Percentiles rank a stretch among this genome's conserved stretches.
phyloP scores from a whole-genome alignment of 352 stramenopile species.

The Pythium catenulatum region DNA sequence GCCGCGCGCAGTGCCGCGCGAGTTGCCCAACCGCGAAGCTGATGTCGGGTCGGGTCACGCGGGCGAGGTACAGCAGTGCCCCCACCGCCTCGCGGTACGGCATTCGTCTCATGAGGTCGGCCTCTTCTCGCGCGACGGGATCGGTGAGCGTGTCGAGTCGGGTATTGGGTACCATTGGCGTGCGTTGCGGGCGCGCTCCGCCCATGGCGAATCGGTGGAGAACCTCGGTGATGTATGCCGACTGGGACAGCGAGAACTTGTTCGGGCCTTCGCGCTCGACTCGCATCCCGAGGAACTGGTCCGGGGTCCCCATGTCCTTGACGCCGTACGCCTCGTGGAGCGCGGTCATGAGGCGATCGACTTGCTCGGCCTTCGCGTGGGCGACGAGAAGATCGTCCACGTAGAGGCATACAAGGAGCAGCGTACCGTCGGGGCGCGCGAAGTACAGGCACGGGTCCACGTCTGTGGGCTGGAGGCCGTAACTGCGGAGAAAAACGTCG shows the following conservation, averaged over 20 bases:
- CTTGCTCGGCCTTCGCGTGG: neutral
- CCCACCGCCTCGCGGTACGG: constrained; percentile 32
- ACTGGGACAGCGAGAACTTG: neutral
- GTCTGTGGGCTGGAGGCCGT: neutral
- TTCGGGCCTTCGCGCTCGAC: neutral
- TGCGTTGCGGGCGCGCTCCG: neutral
- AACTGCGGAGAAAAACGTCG: constrained; percentile 18
- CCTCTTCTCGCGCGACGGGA: neutral
- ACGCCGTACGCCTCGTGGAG: neutral
- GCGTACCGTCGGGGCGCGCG: neutral
- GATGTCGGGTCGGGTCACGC: constrained; percentile 16
- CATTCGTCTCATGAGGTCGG: neutral
- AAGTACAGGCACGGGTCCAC: constrained; percentile 58
- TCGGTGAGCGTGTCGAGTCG: neutral
- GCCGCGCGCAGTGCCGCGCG: neutral
- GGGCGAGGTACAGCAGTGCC: constrained; percentile 11
- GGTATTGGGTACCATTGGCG: constrained; percentile 30
- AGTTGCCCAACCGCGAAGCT: constrained; percentile 14
- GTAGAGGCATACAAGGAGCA: constrained; percentile 58
- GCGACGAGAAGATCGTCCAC: constrained; percentile 62
- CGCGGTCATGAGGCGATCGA: neutral
- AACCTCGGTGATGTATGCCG: neutral
- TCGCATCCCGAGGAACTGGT: constrained; percentile 21
- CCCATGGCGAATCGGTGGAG: constrained; percentile 30
- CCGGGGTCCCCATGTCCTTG: neutral